A percentile compares a stretch with the other conserved stretches of the same genome.
These are phyloP conservation scores for Aeminium ludgeri DNA, from an alignment of 495 filamentous ascomycete species.

Conservation along the genomic window DNA sequence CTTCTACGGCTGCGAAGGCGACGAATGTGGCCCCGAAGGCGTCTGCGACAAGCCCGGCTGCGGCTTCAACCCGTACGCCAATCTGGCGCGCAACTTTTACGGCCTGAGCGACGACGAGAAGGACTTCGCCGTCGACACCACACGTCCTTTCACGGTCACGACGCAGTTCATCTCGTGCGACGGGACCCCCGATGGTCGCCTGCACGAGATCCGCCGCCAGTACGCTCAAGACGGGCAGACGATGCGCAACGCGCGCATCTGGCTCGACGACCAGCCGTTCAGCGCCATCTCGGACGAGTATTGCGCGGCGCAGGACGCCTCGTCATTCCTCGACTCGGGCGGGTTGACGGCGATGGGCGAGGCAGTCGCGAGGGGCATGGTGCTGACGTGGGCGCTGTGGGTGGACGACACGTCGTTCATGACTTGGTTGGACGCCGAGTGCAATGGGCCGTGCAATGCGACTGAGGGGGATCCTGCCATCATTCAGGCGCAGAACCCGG, in stretches of 20 bases:
- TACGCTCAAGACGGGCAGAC: slow-evolving; percentile 54
- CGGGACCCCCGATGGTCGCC: slow-evolving; percentile 35
- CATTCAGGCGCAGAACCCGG: slow-evolving; percentile 16
- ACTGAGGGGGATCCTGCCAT: slow-evolving; percentile 19
- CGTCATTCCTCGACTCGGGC: slow-evolving; percentile 13
- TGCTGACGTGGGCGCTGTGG: slow-evolving; percentile 49
- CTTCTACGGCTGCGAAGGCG: slow-evolving; percentile 41
- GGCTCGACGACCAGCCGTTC: slow-evolving; percentile 13
- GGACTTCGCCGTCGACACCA: slow-evolving; percentile 39
- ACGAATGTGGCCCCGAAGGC: slow-evolving; percentile 35
- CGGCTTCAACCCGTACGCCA: slow-evolving; percentile 62
- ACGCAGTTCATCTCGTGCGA: slow-evolving; percentile 52
- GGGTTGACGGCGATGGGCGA: slow-evolving; percentile 21
- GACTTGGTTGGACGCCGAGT: slow-evolving; percentile 43
- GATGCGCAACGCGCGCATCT: slow-evolving; percentile 27
- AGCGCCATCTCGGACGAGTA: slow-evolving; percentile 11
- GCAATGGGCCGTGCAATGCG: slow-evolving; percentile 42
- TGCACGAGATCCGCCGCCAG: slow-evolving; percentile 50
- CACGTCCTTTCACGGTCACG: slow-evolving; percentile 45
- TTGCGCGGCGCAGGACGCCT: slow-evolving; percentile 1
- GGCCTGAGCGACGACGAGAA: slow-evolving; percentile 25
- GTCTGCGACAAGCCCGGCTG: slow-evolving; percentile 64
- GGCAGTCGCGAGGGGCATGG: slow-evolving; percentile 42
- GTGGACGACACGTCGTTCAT: slow-evolving; percentile 40
- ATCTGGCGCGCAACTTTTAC: slow-evolving; percentile 41